These are phyloP conservation scores for Schwanniomyces occidentalis DNA, from an alignment of 805 yeast species.

Conservation along the genomic window DNA sequence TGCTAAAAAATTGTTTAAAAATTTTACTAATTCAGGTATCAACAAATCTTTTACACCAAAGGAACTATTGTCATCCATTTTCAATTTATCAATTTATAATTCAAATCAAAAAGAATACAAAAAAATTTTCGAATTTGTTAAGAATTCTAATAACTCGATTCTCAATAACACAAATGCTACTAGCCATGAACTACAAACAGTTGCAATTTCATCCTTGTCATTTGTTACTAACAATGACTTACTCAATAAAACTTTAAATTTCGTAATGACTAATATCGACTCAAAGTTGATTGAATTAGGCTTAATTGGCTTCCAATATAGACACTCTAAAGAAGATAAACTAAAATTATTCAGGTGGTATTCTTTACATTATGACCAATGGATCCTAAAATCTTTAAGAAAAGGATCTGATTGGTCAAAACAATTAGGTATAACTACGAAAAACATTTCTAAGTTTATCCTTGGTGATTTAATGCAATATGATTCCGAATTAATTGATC, in stretches of 20 bases:
- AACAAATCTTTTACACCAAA: conserved; percentile 49
- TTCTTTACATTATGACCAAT: conserved; percentile 48
- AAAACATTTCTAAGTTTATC: conserved; percentile 42
- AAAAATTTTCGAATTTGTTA: conserved; percentile 53
- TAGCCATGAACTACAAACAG: conserved; percentile 48
- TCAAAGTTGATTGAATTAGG: conserved; percentile 55
- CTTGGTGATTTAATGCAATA: conserved; percentile 40
- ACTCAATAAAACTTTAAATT: conserved; percentile 55
- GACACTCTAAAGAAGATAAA: conserved; percentile 28
- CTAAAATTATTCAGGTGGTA: conserved; percentile 59
- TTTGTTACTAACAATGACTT: conserved; percentile 47
- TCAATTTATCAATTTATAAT: conserved; percentile 41
- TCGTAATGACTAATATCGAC: conserved; percentile 57
- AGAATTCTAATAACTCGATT: conserved; percentile 48
- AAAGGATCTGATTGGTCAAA: conserved; percentile 47
- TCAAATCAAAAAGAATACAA: conserved; percentile 56
- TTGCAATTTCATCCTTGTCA: conserved; percentile 57
- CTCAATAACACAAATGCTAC: conserved; percentile 35
- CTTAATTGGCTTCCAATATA: conserved; percentile 52
- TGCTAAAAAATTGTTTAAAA: conserved; percentile 45
- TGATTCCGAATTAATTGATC: conserved; percentile 26
- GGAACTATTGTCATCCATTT: conserved; percentile 46
- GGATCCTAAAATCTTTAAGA: conserved; percentile 50
- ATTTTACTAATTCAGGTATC: conserved; percentile 52
- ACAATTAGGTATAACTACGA: conserved; percentile 46